phyloP scores from a whole-genome alignment of 257 asterid genomes.

The Jaltomata sinuosa region DNA sequence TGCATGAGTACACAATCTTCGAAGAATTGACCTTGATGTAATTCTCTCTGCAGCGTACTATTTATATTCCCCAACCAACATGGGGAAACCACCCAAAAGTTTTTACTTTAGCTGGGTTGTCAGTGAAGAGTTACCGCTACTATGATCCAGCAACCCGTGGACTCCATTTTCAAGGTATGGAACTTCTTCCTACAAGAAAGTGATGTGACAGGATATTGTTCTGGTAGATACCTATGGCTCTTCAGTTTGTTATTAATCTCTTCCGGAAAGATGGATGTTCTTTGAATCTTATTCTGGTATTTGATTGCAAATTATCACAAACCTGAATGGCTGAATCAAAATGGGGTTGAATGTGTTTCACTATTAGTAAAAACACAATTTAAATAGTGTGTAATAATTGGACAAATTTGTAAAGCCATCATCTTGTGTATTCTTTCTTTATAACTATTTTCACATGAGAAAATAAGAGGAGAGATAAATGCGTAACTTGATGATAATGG shows the following conservation, averaged over 20 bases:
- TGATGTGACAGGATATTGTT: not conserved
- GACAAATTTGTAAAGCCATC: not conserved
- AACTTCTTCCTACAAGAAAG: not conserved
- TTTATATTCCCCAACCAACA: constrained; percentile 84
- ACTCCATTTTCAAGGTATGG: constrained; percentile 76
- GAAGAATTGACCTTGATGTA: not conserved
- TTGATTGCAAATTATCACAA: not conserved
- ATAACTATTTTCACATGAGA: not conserved
- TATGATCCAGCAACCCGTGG: constrained; percentile 95
- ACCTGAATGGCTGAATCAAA: not conserved
- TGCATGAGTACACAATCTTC: not conserved
- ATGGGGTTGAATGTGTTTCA: not conserved
- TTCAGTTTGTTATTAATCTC: not conserved
- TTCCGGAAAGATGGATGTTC: not conserved
- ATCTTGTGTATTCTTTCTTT: not conserved
- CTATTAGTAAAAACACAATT: not conserved
- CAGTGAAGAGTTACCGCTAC: constrained; percentile 84
- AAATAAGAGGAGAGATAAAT: not conserved
- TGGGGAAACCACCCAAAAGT: constrained; percentile 98
- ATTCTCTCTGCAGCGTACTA: constrained; percentile 52
- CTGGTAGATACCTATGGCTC: not conserved
- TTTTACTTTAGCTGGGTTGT: constrained; percentile 74
- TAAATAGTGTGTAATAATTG: not conserved
- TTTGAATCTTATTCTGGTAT: not conserved
- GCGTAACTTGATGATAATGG: not conserved